Conservation (phyloP, 2,329 filamentous ascomycete genomes). For the Claviceps sp. region DNA sequence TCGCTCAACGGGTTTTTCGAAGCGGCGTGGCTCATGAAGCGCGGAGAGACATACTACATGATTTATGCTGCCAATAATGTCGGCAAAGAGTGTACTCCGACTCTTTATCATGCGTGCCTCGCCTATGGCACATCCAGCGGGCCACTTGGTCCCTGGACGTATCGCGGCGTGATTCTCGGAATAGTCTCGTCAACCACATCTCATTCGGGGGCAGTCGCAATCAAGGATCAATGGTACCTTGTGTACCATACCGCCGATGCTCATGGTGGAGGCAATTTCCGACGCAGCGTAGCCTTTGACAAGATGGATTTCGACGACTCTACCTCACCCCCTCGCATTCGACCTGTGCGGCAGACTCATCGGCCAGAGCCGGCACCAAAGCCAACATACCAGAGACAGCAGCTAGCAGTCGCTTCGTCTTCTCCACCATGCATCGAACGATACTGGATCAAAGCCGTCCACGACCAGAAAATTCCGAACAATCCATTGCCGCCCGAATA, state of each 20-base stretch:
- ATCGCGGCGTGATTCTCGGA: not conserved
- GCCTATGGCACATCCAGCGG: not conserved
- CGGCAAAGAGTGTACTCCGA: not conserved
- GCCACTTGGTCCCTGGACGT: not conserved
- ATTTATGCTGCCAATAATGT: not conserved
- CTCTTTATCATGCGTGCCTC: not conserved
- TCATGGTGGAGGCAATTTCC: not conserved
- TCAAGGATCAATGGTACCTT: not conserved
- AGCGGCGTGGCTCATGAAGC: not conserved
- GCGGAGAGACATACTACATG: not conserved
- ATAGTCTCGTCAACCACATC: conserved; percentile 1
- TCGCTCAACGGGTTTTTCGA: no score
- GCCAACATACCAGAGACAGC: not conserved
- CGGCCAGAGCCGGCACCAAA: not conserved
- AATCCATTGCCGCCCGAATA: not conserved
- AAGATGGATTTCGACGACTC: not conserved
- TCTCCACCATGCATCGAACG: not conserved
- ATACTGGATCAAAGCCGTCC: conserved; percentile 1
- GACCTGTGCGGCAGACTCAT: not conserved
- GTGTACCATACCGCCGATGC: conserved; percentile 1
- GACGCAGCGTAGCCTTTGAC: not conserved
- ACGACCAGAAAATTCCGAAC: not conserved
- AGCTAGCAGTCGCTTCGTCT: not conserved
- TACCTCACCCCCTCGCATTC: not conserved
- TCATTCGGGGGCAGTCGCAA: not conserved